Percentiles rank a stretch among this genome's conserved stretches.
These are phyloP conservation scores for Neonectria hederae DNA, from an alignment of 2,329 filamentous ascomycete genomes.

Conservation along the genomic window DNA sequence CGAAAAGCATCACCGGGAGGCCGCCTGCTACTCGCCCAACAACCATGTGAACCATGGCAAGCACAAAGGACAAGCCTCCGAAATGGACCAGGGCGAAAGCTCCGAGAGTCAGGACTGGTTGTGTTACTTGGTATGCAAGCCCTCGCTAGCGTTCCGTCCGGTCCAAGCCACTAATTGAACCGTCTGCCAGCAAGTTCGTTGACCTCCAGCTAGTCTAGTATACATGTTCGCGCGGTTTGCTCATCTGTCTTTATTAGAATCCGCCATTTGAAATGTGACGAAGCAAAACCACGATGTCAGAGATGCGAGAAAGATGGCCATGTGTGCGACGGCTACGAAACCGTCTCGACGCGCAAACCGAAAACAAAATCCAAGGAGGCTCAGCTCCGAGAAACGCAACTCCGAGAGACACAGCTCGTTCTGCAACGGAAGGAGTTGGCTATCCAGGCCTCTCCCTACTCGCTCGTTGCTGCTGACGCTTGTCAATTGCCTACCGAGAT, in stretches of 20 bases:
- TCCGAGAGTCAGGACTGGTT: conserved; percentile 23
- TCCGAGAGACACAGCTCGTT: conserved; percentile 3
- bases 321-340: conserved; percentile 24
- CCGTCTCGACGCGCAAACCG: conserved; percentile 3
- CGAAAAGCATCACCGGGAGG: background rate
- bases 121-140: conserved; percentile 20
- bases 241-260: conserved; percentile 8
- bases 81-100: conserved; percentile 24
- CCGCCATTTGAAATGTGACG: conserved; percentile 26
- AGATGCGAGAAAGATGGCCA: conserved; percentile 23
- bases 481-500: conserved; percentile 17
- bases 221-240: background rate
- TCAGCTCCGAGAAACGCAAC: background rate
- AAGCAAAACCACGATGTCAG: conserved; percentile 16
- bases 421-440: conserved; percentile 3
- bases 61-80: conserved; percentile 13
- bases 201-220: background rate
- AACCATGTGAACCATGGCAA: conserved; percentile 9
- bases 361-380: conserved; percentile 8
- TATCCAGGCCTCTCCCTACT: background rate
- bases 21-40: background rate
- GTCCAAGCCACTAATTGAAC: conserved; percentile 1
- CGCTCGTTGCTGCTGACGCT: background rate
- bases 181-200: conserved; percentile 20
- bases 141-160: background rate